phyloP scores from a whole-genome alignment of 306 rosid species.

The Vicia faba region DNA sequence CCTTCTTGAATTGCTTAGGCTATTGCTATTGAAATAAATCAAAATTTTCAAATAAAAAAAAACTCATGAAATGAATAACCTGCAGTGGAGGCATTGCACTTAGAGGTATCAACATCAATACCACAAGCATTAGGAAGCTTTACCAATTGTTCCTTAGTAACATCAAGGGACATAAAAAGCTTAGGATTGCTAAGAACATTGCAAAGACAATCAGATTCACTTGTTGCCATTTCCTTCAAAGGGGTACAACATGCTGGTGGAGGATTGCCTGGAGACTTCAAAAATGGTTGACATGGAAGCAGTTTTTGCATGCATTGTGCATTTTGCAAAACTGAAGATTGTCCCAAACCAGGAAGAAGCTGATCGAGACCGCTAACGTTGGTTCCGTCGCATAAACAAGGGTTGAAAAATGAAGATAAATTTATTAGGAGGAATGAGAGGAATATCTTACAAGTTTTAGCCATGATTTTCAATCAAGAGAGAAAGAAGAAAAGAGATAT shows the following conservation, averaged over 20 bases:
- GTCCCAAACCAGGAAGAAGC: not conserved
- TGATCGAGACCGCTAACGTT: not conserved
- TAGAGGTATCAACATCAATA: conserved; percentile 31
- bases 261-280: conserved; percentile 35
- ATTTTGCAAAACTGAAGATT: not conserved
- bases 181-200: conserved; percentile 32
- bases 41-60: not conserved
- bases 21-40: not conserved
- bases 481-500: not conserved
- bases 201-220: conserved; percentile 50
- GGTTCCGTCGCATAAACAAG: not conserved
- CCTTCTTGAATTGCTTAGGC: not conserved
- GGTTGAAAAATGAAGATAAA: conserved; percentile 27
- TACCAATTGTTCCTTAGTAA: conserved; percentile 45
- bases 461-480: conserved; percentile 19
- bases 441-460: conserved; percentile 8
- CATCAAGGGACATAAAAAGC: conserved; percentile 19
- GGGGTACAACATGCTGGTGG: conserved; percentile 51
- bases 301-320: conserved; percentile 57
- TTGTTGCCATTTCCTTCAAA: conserved; percentile 35
- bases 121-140: conserved; percentile 61
- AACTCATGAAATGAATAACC: conserved; percentile 29
- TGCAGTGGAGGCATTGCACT: conserved; percentile 42
- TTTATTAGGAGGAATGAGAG: conserved; percentile 22
- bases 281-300: conserved; percentile 52